These are phyloP conservation scores for Rhynchospora pubera DNA, from an alignment of 176 grass and related monocot genomes.

Conservation along the genomic window DNA sequence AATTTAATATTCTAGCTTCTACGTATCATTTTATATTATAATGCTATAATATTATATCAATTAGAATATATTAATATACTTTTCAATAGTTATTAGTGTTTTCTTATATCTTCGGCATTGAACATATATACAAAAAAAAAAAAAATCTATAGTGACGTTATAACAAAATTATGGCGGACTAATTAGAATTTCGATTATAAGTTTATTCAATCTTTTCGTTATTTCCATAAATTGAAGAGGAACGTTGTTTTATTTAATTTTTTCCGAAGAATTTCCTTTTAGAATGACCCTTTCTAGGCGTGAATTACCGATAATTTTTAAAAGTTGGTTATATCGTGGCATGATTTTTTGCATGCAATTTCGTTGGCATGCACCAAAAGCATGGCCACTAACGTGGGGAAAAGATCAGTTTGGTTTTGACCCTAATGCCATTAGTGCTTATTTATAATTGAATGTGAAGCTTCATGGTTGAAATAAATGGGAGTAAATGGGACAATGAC, in stretches of 20 bases:
- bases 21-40: too few species aligned
- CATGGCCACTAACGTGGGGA: background rate
- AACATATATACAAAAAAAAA: too few species aligned
- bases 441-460: conserved; percentile 12
- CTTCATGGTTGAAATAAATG: background rate
- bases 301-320: background rate
- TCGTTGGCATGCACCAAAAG: conserved; percentile 17
- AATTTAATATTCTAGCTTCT: too few species aligned
- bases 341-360: background rate
- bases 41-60: too few species aligned
- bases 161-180: background rate
- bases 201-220: background rate
- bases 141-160: too few species aligned
- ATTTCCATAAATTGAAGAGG: background rate
- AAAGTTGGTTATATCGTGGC: background rate
- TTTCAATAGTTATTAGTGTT: too few species aligned
- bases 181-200: background rate
- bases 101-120: too few species aligned
- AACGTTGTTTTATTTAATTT: background rate
- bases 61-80: too few species aligned
- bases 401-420: background rate
- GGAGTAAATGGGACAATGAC: background rate
- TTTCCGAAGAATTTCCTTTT: background rate
- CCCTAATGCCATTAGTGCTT: background rate
- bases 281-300: background rate